Evolutionary conservation across 192 early-diverging fungal genomes (phyloP), one percentile per base, ranked within the genome.

Genomic region (Coemansia sp.): DNA sequence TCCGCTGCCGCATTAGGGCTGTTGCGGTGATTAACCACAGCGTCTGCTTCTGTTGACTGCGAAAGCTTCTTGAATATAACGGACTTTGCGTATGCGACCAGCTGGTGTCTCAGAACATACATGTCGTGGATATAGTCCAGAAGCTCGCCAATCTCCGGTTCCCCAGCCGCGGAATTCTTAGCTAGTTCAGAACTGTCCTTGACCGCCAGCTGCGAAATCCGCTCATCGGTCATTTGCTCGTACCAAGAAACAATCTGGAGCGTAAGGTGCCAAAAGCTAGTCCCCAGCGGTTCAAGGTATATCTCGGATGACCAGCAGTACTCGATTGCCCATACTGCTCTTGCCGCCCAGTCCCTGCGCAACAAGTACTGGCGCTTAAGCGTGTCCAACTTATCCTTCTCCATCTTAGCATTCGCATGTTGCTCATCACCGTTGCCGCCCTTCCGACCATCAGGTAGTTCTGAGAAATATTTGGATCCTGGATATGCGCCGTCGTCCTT

Each of bases 181-280:
- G n/a, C 25, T 3, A 45, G 19, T 7, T 49, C 56, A 4, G 54
- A 10, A 32, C 50, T 66, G 32, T 46, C 39, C 41, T 54, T 54
- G 17, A 69, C 63, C 32, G 32, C 1, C 50, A 77, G 56, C 51
- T 61, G 67, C 38, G 43, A 42, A 9, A 77, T 38, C 7, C 19
- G n/a, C n/a, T 63, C 62, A 39, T 55, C 61, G 2, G 49, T 41
- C 17, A 64, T 41, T 6, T 67, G 63, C 39, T 57, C 42, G 45
- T 73, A 68, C 71, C 74, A 73, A 22, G 63, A 22, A 38, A 74
- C 37, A 5, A 82, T 51, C 65, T 82, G 79, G 2, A 82, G 39
- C 11, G 74, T 68, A 50, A 77, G 71, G 22, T 82, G 79, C 79
- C 79, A 82, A 48, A 73, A 76, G 32, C 42, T 64, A 10, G 64